phyloP scores from a whole-genome alignment of 2,329 filamentous ascomycete species.

The Neofusicoccum ribis region DNA sequence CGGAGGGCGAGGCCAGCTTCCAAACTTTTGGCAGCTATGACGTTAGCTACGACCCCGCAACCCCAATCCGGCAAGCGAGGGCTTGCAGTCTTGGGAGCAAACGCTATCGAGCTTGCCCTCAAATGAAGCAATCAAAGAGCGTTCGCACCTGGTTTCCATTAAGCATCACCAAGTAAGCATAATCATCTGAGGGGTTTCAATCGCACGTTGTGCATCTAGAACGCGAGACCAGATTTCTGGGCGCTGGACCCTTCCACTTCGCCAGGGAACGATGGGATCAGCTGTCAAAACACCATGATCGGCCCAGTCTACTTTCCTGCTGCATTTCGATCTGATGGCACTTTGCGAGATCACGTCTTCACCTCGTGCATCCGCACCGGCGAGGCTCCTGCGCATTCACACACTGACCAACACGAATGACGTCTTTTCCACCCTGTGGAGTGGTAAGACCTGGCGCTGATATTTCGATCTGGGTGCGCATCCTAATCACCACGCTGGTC shows the following conservation, averaged over 20 bases:
- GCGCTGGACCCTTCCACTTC: no score
- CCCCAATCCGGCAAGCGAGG: constrained; percentile 10
- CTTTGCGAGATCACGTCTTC: no score
- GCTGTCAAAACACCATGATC: no score
- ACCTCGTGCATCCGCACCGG: no score
- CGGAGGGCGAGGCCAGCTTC: not conserved
- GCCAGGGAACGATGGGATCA: no score
- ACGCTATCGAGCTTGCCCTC: not conserved
- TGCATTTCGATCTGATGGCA: no score
- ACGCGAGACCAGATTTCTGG: not conserved
- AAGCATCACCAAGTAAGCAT: not conserved
- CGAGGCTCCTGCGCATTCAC: no score
- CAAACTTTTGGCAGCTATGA: constrained; percentile 4
- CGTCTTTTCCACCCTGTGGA: not conserved
- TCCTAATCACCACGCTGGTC: not conserved
- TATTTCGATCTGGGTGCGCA: not conserved
- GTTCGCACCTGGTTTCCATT: not conserved
- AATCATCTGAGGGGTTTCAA: not conserved
- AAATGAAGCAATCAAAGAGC: not conserved
- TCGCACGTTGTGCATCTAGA: not conserved
- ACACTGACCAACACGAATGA: not conserved
- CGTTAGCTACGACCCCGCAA: constrained; percentile 17
- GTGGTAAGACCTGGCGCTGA: not conserved
- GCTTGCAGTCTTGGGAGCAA: not conserved
- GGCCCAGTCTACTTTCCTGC: no score